Conservation (phyloP, 345 rosid species). For the Eucalyptus cloeziana region DNA sequence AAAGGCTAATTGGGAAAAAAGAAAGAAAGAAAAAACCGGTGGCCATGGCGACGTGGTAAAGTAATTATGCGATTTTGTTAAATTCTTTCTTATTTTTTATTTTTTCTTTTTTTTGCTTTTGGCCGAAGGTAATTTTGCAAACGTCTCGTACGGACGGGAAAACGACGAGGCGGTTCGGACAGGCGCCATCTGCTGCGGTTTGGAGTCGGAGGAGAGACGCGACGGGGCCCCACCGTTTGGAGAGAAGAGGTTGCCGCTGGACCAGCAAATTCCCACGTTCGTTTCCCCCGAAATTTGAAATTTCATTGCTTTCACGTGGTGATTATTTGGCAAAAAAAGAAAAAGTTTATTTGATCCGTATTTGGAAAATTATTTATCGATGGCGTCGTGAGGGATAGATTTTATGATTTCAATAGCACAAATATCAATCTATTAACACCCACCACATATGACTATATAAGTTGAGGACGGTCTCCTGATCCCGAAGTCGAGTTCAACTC, state of each 20-base stretch:
- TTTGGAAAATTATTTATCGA: not conserved
- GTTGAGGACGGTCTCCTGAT: no score
- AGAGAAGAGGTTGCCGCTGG: not conserved
- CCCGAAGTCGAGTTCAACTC: no score
- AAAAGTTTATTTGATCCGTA: not conserved
- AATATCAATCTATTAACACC: no score
- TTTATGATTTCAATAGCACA: no score
- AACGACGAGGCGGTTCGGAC: not conserved
- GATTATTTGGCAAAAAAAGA: not conserved
- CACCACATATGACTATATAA: no score
- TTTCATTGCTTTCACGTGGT: not conserved
- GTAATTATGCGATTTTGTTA: not conserved
- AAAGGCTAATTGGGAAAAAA: not conserved
- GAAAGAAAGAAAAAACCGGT: not conserved
- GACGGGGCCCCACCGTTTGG: not conserved
- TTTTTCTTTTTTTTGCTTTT: not conserved
- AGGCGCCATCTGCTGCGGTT: not conserved
- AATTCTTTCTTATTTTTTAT: not conserved
- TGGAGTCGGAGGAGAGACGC: not conserved
- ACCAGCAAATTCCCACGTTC: not conserved
- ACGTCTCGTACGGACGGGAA: not conserved
- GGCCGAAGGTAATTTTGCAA: not conserved
- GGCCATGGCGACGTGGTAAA: not conserved
- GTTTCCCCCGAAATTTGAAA: not conserved
- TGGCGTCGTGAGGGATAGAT: fast-evolving